Evolutionary conservation across 306 rosid species (phyloP).

Genomic region (Prunus dulcis): DNA sequence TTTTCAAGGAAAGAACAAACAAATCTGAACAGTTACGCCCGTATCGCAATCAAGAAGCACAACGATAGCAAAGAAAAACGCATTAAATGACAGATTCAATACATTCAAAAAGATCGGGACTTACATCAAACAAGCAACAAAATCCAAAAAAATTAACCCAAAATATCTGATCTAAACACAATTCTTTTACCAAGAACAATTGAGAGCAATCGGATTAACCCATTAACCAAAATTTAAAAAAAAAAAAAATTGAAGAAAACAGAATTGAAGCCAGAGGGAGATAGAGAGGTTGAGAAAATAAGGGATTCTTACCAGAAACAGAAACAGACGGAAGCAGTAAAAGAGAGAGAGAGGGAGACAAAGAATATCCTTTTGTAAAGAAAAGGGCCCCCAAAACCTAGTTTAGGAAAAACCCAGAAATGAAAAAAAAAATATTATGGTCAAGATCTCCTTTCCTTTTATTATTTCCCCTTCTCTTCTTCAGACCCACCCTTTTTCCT

Average conservation of each 20-base stretch:
- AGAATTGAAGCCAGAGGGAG: background rate
- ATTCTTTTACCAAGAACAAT: background rate
- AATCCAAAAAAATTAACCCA: background rate
- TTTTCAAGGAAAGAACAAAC: no score
- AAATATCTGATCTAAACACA: slow-evolving; percentile 4
- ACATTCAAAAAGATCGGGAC: background rate
- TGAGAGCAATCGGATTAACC: slow-evolving; percentile 20
- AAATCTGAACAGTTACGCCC: no score
- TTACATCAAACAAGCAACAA: background rate
- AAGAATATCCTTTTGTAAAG: slow-evolving; percentile 35
- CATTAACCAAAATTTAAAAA: slow-evolving; percentile 4
- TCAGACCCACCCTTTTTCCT: background rate
- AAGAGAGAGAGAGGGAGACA: slow-evolving; percentile 12
- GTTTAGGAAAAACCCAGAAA: slow-evolving; percentile 19
- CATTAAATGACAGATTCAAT: background rate
- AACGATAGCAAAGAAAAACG: background rate
- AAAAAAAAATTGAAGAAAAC: background rate
- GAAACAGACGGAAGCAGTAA: slow-evolving; percentile 15
- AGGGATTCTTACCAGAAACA: slow-evolving; percentile 37
- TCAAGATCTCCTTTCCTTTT: slow-evolving; percentile 42
- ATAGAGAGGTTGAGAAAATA: background rate
- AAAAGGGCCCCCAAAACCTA: slow-evolving; percentile 49
- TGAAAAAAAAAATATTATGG: slow-evolving; percentile 13
- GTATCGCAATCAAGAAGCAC: background rate
- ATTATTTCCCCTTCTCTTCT: background rate